Conservation (phyloP, 768 basidiomycete genomes). For the Mycena vitilis region DNA sequence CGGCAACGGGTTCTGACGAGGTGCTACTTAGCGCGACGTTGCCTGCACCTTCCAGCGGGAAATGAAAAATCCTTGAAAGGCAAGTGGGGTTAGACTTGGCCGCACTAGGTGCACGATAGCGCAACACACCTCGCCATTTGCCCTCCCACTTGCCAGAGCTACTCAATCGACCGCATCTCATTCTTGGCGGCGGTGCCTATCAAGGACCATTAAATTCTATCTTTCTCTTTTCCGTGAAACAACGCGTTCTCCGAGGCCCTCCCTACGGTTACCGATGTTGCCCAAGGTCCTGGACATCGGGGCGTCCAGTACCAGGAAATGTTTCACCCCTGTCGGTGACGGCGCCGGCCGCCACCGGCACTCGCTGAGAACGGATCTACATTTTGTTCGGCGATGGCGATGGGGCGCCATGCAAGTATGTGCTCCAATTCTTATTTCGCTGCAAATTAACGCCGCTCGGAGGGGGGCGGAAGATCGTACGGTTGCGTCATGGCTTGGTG, state of each 20-base stretch:
- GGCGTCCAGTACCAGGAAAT: slow-evolving; percentile 14
- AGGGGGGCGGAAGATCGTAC: slow-evolving; percentile 28
- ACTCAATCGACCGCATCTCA: slow-evolving; percentile 18
- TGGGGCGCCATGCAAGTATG: slow-evolving; percentile 12
- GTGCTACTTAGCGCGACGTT: slow-evolving; percentile 16
- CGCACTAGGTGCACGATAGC: slow-evolving; percentile 20
- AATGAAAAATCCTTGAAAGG: slow-evolving; percentile 24
- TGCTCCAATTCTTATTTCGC: slow-evolving; percentile 11
- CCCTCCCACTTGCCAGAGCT: slow-evolving; percentile 20
- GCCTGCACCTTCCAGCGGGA: slow-evolving; percentile 27
- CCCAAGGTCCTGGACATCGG: neutral
- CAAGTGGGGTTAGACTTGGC: slow-evolving; percentile 19
- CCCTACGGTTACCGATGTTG: slow-evolving; percentile 1
- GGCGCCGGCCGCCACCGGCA: neutral
- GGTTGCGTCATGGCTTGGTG: slow-evolving; percentile 25
- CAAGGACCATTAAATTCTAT: slow-evolving; percentile 8
- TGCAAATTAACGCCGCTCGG: slow-evolving; percentile 33
- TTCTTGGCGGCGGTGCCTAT: slow-evolving; percentile 22
- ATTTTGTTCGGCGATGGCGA: slow-evolving; percentile 7
- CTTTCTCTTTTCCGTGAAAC: slow-evolving; percentile 18
- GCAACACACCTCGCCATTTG: slow-evolving; percentile 26
- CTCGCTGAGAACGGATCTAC: slow-evolving; percentile 14
- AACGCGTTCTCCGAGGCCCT: slow-evolving; percentile 33
- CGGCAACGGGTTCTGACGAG: slow-evolving; percentile 19
- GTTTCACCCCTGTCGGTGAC: slow-evolving; percentile 5